Conservation (phyloP, 768 basidiomycete species). For the Macrolepiota dolichaula region DNA sequence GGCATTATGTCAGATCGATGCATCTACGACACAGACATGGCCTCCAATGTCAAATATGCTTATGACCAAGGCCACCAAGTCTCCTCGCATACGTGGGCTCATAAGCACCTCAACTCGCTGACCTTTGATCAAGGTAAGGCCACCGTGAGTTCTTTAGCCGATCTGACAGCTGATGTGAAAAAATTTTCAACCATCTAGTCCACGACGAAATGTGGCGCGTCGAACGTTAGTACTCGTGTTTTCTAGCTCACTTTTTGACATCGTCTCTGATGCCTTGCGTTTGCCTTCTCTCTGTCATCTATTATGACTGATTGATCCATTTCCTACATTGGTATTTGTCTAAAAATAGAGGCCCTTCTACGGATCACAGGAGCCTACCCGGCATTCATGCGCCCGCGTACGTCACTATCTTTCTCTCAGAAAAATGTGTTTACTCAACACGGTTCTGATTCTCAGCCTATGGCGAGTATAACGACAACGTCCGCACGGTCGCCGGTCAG, state of each 20-base stretch:
- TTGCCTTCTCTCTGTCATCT: background rate
- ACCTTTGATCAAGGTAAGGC: conserved; percentile 28
- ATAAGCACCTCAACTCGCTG: conserved; percentile 30
- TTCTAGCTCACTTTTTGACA: conserved; percentile 4
- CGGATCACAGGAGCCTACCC: conserved; percentile 40
- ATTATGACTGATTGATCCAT: background rate
- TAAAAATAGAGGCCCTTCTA: conserved; percentile 31
- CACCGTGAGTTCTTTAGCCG: background rate
- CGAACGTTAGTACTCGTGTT: conserved; percentile 24
- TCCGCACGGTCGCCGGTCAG: conserved; percentile 31
- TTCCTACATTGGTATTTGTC: background rate
- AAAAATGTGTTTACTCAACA: background rate
- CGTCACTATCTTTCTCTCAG: background rate
- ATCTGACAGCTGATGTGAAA: background rate
- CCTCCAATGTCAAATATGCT: conserved; percentile 30
- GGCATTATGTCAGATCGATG: conserved; percentile 24
- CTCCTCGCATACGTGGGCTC: conserved; percentile 44
- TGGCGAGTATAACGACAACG: conserved; percentile 44
- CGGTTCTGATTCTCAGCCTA: conserved; percentile 25
- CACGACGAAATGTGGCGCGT: conserved; percentile 32
- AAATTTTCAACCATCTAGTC: conserved; percentile 17
- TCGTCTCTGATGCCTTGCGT: background rate
- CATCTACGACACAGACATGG: conserved; percentile 29
- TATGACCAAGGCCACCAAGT: conserved; percentile 38
- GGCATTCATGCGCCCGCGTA: conserved; percentile 48